Percentiles rank a stretch among this genome's conserved stretches.
Conservation (phyloP, 2,329 filamentous ascomycete genomes). For the Alternaria triticimaculans region DNA sequence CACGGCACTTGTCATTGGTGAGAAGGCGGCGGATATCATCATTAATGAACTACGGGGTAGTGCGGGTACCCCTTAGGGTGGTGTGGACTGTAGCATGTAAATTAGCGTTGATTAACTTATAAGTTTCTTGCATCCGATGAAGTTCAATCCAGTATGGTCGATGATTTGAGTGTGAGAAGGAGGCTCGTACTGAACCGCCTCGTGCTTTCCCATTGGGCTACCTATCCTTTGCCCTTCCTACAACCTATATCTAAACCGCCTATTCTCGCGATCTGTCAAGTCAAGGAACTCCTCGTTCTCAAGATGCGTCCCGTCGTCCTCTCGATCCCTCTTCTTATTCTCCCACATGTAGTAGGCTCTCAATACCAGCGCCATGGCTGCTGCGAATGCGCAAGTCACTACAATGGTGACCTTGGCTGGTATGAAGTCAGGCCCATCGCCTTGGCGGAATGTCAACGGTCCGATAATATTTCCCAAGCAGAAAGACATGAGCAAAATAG, state of each 20-base stretch:
- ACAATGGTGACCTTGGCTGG: slow-evolving; percentile 55
- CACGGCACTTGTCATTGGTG: slow-evolving; percentile 50
- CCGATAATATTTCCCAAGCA: slow-evolving; percentile 52
- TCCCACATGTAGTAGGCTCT: slow-evolving; percentile 32
- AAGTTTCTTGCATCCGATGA: background rate
- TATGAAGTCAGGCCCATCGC: slow-evolving; percentile 45
- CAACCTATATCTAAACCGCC: slow-evolving; percentile 26
- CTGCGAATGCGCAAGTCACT: slow-evolving; percentile 35
- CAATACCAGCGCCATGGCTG: slow-evolving; percentile 51
- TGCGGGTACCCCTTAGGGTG: background rate
- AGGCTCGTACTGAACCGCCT: background rate
- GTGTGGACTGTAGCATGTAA: background rate
- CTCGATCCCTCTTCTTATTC: slow-evolving; percentile 39
- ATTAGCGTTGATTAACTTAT: background rate
- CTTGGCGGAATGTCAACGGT: slow-evolving; percentile 50
- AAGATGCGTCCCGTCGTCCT: slow-evolving; percentile 9
- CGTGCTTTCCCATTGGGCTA: background rate
- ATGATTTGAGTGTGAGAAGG: background rate
- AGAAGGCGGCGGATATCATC: slow-evolving; percentile 43
- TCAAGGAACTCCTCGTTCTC: slow-evolving; percentile 46
- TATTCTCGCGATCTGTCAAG: slow-evolving; percentile 47
- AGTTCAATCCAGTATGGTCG: background rate
- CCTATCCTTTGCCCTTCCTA: background rate
- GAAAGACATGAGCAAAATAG: slow-evolving; percentile 51
- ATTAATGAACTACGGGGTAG: slow-evolving; percentile 17